Percentiles rank a stretch among this genome's conserved stretches.
phyloP scores from a whole-genome alignment of 768 basidiomycete genomes.

The Pleurotus salmoneostramineus region DNA sequence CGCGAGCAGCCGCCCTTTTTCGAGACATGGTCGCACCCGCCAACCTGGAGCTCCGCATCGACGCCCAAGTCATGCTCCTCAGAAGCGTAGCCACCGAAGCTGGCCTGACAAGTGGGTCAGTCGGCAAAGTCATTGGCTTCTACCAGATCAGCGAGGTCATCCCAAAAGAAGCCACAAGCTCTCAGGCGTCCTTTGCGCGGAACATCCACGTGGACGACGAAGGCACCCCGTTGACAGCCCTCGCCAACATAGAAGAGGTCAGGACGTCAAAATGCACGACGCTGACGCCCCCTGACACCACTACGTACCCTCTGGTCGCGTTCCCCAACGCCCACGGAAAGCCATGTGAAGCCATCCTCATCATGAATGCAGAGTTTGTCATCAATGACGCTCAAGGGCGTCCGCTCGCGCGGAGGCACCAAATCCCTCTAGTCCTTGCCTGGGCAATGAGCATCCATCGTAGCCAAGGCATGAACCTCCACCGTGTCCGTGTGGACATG shows the following conservation, averaged over 20 bases:
- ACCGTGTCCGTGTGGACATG: conserved; percentile 76
- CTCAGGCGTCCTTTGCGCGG: conserved; percentile 17
- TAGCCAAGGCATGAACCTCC: conserved; percentile 77
- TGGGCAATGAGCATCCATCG: conserved; percentile 89
- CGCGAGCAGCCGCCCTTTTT: conserved; percentile 51
- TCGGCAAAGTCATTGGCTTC: conserved; percentile 71
- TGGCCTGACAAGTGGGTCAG: conserved; percentile 68
- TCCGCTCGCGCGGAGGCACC: conserved; percentile 40
- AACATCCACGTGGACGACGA: conserved; percentile 33
- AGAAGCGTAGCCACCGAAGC: conserved; percentile 56
- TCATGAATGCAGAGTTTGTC: conserved; percentile 48
- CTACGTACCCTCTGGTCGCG: conserved; percentile 42
- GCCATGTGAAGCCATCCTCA: conserved; percentile 37
- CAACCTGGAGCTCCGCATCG: conserved; percentile 47
- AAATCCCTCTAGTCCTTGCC: conserved; percentile 58
- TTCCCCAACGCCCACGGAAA: conserved; percentile 28
- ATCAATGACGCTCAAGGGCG: conserved; percentile 50
- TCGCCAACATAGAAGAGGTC: conserved; percentile 38
- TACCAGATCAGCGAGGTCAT: conserved; percentile 13
- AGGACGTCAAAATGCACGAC: no score
- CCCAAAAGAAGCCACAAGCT: conserved; percentile 1
- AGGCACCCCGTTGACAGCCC: conserved; percentile 28
- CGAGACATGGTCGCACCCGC: conserved; percentile 59
- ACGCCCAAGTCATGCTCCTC: conserved; percentile 67
- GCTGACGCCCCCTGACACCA: conserved; percentile 22